Evolutionary conservation across 75 land plant genomes (phyloP).

Genomic region (Chamaecyparis obtusa): DNA sequence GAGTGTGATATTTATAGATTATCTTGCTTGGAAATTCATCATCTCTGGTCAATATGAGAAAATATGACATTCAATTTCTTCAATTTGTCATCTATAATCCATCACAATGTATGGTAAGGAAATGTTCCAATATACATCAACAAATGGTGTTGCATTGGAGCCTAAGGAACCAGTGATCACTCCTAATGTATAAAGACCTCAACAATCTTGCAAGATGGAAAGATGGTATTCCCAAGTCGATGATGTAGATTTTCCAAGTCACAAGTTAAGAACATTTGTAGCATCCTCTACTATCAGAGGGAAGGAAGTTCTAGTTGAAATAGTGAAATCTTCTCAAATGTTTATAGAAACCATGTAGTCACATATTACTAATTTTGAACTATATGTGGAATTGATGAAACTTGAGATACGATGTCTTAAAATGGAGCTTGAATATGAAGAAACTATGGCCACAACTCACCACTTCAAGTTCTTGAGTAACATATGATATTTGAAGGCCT

Average conservation of each 20-base stretch:
- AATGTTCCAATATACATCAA: not conserved
- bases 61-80: not conserved
- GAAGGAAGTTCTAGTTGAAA: not conserved
- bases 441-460: too few species aligned
- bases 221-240: not conserved
- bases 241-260: not conserved
- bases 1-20: not conserved
- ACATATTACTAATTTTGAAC: not conserved
- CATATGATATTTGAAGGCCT: too few species aligned
- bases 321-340: not conserved
- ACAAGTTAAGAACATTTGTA: not conserved
- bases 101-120: not conserved
- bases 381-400: not conserved
- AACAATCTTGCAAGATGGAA: too few species aligned
- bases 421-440: constrained; percentile 2
- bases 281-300: not conserved
- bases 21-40: not conserved
- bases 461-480: too few species aligned
- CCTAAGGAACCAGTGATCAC: not conserved
- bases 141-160: not conserved
- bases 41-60: not conserved
- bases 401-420: not conserved
- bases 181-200: not conserved
- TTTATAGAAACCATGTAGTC: not conserved
- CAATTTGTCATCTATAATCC: not conserved